Evolutionary conservation across 305 asterid genomes (phyloP), one percentile per base, ranked within the genome.

Genomic region (Fraxinus platypoda): DNA sequence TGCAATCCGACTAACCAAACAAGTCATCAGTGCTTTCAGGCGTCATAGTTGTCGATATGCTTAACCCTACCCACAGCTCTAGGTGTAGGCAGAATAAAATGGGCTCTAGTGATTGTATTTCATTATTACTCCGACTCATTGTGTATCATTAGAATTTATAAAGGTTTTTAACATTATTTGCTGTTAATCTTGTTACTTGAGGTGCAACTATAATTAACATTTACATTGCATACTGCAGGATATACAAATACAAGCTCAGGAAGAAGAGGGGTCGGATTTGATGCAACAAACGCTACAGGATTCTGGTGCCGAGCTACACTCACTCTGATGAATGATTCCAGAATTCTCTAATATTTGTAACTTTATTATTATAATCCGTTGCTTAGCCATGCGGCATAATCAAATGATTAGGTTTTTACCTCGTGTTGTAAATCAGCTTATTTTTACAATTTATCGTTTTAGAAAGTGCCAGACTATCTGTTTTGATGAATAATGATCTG

Each of bases 191-290:
- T 66, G 64, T 75, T 83, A 76, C 31, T 38, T 0, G 72, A 25
- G 33, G 75, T 37, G 74, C n/a, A 79, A 81, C 8, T 75, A 38
- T 73, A 80, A n/a, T 70, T 37, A 76, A 68, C 30, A 25, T 66
- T 31, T 82, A n/a, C 30, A 68, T 81, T 70, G 64, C 68, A 21
- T 11, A 43, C 81, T 78, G 25, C 94, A 93, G 97, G 97, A 93
- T 88, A 26, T 88, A 81, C 94, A 82, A 62, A 77, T 87, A 80
- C 97, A 88, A 74, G 71, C 87, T 26, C 95, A 88, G 43, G 97
- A 91, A 57, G 94, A 91, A 77, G 95, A 92, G 34, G 91, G 87
- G 49, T 83, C 93, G 2, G 93, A 90, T 75, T 76, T 90, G 68
- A 80, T 90, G 89, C 92, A 89, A 64, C 93, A 87, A 74, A 52